Percentiles rank a stretch among this genome's conserved stretches.
phyloP scores from a whole-genome alignment of 106 monocot genomes.

The Dioscorea dumetorum region DNA sequence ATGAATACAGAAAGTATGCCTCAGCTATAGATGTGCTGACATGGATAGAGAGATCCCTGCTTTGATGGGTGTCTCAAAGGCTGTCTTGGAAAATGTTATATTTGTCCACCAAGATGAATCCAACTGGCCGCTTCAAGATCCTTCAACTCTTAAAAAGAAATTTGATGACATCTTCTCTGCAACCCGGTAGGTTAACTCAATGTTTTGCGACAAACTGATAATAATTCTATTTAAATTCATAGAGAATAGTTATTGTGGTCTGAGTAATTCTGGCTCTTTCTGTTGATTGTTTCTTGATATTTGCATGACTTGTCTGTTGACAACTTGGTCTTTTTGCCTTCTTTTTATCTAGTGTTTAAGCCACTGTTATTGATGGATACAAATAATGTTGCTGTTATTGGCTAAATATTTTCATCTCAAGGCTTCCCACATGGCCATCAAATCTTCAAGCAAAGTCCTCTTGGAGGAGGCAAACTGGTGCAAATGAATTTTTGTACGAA shows the following conservation, averaged over 20 bases:
- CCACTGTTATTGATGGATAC: too few relatives aligned
- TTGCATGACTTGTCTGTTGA: too few relatives aligned
- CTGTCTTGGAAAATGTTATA: slow-evolving; percentile 93
- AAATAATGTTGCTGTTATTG: too few relatives aligned
- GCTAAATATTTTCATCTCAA: too few relatives aligned
- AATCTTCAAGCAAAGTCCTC: too few relatives aligned
- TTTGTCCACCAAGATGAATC: slow-evolving; percentile 99
- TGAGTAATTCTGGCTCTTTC: too few relatives aligned
- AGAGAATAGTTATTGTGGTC: background rate
- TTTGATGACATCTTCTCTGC: slow-evolving; percentile 99
- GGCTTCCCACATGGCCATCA: too few relatives aligned
- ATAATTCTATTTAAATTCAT: background rate
- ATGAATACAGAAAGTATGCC: slow-evolving; percentile 80
- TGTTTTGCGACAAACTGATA: background rate
- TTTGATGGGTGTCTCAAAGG: slow-evolving; percentile 96
- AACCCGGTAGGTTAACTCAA: slow-evolving; percentile 50
- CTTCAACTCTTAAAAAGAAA: slow-evolving; percentile 96
- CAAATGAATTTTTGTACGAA: too few relatives aligned
- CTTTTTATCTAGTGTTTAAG: too few relatives aligned
- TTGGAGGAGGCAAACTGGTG: too few relatives aligned
- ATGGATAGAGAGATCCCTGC: slow-evolving; percentile 98
- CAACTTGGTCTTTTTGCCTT: too few relatives aligned
- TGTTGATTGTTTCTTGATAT: too few relatives aligned
- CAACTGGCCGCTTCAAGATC: slow-evolving; percentile 98
- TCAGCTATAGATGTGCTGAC: slow-evolving; percentile 97